Percentiles rank a stretch among this genome's conserved stretches.
Conservation (phyloP, 208 protist genomes). For the Wallacemonas rigidus region DNA sequence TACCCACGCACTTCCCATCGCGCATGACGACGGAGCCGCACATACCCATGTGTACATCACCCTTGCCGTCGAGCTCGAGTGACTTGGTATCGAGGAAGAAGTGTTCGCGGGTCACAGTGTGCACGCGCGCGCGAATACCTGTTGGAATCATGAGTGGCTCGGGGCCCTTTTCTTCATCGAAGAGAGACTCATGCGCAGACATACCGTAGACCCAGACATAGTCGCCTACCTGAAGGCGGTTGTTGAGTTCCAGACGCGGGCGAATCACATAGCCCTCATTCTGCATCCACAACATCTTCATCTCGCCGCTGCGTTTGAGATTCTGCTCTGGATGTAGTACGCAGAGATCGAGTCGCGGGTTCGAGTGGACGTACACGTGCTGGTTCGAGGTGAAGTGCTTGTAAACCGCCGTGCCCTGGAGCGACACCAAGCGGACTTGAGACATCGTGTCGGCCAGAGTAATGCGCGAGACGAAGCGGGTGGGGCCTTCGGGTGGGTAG, state of each 20-base stretch:
- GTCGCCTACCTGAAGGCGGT: constrained; percentile 71
- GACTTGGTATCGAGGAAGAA: constrained; percentile 88
- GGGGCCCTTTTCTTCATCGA: constrained; percentile 86
- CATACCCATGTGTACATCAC: constrained; percentile 88
- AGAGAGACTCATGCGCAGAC: constrained; percentile 85
- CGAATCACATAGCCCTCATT: constrained; percentile 87
- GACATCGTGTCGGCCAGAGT: constrained; percentile 88
- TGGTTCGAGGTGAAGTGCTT: constrained; percentile 92
- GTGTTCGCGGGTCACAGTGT: constrained; percentile 81
- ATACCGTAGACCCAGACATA: constrained; percentile 92
- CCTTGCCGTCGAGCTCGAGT: constrained; percentile 70
- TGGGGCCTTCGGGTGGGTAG: constrained; percentile 80
- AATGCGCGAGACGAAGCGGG: constrained; percentile 87
- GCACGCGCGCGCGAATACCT: constrained; percentile 77
- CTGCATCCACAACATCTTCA: constrained; percentile 94
- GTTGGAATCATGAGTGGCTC: constrained; percentile 91
- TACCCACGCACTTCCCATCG: constrained; percentile 90
- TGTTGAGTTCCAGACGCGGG: constrained; percentile 79
- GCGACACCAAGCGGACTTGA: constrained; percentile 75
- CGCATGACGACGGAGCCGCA: constrained; percentile 89
- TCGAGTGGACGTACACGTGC: constrained; percentile 87
- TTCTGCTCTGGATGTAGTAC: constrained; percentile 88
- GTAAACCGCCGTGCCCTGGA: constrained; percentile 83
- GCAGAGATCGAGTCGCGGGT: constrained; percentile 87
- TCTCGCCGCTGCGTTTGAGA: constrained; percentile 85